A percentile compares a stretch with the other conserved stretches of the same genome.
Evolutionary conservation across 169 alveolate genomes (phyloP).

Genomic region (Miamiensis avidus): DNA sequence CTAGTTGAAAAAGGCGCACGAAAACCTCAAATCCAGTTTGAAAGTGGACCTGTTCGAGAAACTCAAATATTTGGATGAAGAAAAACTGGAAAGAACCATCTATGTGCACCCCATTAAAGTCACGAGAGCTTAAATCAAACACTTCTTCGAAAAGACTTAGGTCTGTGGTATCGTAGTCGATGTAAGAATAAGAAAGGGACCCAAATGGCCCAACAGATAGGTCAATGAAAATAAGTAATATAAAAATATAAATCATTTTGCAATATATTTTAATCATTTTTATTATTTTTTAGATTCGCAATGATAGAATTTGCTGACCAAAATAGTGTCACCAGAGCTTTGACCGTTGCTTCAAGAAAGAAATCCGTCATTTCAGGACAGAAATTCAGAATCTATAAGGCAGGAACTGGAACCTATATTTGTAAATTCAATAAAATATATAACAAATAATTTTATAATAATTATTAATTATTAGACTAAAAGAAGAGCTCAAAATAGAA

Average conservation of each 20-base stretch:
- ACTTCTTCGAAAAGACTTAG: constrained; percentile 38
- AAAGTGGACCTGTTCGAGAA: constrained; percentile 68
- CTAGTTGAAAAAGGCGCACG: constrained; percentile 45
- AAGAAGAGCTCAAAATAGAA: constrained; percentile 34
- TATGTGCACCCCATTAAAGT: constrained; percentile 59
- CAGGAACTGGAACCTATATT: constrained; percentile 73
- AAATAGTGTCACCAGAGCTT: constrained; percentile 63
- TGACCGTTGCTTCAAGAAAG: constrained; percentile 66
- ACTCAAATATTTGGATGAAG: constrained; percentile 53
- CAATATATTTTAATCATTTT: too few species aligned
- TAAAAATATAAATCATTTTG: too few species aligned
- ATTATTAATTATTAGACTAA: background rate
- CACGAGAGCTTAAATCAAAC: constrained; percentile 19
- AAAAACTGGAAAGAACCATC: constrained; percentile 68
- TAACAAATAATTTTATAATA: too few species aligned
- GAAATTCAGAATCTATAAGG: constrained; percentile 68
- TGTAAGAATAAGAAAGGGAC: constrained; percentile 69
- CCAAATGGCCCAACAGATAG: constrained; percentile 59
- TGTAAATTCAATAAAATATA: background rate
- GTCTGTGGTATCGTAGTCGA: constrained; percentile 72
- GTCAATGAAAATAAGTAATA: constrained; percentile 35
- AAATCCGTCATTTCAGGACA: constrained; percentile 49
- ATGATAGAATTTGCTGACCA: constrained; percentile 73
- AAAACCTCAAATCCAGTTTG: constrained; percentile 38
- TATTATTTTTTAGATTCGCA: constrained; percentile 26